phyloP scores from a whole-genome alignment of 176 grass and related monocot species.

The Rhipidocladum racemiflorum region DNA sequence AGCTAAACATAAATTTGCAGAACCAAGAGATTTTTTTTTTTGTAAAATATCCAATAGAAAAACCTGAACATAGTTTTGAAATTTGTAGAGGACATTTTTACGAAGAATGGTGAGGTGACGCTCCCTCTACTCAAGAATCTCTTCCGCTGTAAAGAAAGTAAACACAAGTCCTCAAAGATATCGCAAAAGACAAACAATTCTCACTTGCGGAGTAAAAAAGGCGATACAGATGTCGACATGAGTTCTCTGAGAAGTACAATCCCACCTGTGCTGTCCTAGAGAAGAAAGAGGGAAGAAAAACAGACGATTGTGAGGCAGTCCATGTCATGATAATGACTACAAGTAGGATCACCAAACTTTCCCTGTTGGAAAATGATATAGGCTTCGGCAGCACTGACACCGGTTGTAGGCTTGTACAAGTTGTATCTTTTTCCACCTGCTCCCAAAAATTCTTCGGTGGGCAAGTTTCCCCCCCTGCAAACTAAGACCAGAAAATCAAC shows the following conservation, averaged over 20 bases:
- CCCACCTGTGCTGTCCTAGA: neutral
- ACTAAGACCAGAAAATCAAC: neutral
- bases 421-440: neutral
- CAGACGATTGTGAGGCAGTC: slow-evolving; percentile 30
- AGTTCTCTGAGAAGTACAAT: slow-evolving; percentile 26
- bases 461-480: neutral
- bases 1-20: too few species aligned
- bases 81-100: too few species aligned
- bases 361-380: slow-evolving; percentile 37
- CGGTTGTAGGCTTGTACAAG: neutral
- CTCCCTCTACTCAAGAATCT: too few species aligned
- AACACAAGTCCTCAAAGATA: neutral
- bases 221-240: neutral
- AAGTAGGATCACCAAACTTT: slow-evolving; percentile 28
- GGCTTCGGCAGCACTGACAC: slow-evolving; percentile 2
- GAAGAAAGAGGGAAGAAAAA: neutral
- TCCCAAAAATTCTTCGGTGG: neutral
- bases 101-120: too few species aligned
- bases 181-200: neutral
- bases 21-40: too few species aligned
- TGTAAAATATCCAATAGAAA: too few species aligned
- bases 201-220: neutral
- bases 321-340: slow-evolving; percentile 30
- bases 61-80: too few species aligned
- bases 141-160: too few species aligned